Evolutionary conservation across 306 rosid species (phyloP).

Genomic region (Purshia tridentata): DNA sequence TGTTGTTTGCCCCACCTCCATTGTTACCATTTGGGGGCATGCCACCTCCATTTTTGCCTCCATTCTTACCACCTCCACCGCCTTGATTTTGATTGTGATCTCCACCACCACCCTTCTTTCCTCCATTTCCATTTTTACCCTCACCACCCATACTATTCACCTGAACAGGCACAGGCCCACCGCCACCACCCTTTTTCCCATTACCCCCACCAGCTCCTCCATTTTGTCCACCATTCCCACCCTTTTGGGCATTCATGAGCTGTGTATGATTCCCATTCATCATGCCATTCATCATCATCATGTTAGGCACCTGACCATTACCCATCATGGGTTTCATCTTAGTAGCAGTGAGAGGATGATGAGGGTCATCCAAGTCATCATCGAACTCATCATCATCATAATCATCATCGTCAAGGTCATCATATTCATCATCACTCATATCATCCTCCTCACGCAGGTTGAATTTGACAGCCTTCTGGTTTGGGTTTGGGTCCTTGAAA

Average conservation of each 20-base stretch:
- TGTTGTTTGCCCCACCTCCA: constrained; percentile 24
- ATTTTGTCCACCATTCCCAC: constrained; percentile 27
- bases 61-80: constrained; percentile 37
- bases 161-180: constrained; percentile 31
- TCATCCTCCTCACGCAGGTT: constrained; percentile 46
- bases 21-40: constrained; percentile 20
- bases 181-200: constrained; percentile 27
- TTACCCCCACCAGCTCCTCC: constrained; percentile 30
- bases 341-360: constrained; percentile 19
- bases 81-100: constrained; percentile 31
- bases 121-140: constrained; percentile 45
- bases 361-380: constrained; percentile 54
- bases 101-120: constrained; percentile 47
- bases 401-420: constrained; percentile 37
- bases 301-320: constrained; percentile 42
- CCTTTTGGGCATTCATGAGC: constrained; percentile 50
- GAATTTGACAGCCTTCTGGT: constrained; percentile 56
- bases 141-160: constrained; percentile 26
- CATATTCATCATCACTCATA: constrained; percentile 46
- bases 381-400: constrained; percentile 43
- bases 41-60: constrained; percentile 36
- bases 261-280: constrained; percentile 46
- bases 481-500: constrained; percentile 36
- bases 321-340: constrained; percentile 54
- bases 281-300: constrained; percentile 46